Base-by-base conservation (phyloP, 2,329 filamentous ascomycete genomes). In the Alternaria sp. region DNA sequence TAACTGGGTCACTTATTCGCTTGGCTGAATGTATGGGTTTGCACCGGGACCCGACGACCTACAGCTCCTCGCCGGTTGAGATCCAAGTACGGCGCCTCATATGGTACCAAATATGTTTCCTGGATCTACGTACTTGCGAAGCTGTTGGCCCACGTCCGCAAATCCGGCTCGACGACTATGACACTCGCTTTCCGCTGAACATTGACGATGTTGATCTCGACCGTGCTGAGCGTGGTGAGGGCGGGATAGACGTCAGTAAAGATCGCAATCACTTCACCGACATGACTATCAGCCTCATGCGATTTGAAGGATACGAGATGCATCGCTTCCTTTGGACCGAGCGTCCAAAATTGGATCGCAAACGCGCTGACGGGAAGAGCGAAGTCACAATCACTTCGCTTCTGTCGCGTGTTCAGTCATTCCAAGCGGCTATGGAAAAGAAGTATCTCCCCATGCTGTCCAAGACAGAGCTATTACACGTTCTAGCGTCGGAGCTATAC, bases 11-110 rank as follows among this genome's bases (percentile, higher is more conserved):
- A 13, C 90, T 90, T 5, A 89, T 93, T 45, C 85, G 91, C 15
- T 86, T 93, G 75, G 91, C 90, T 7, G 90, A 93, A 80, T 93
- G 90, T 71, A 92, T 93, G 89, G 90, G 90, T 2, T 80, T 93
- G 17, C 90, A 93, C 74, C 86, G 90, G 9, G 91, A 93, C 67
- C 90, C 90, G 15, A 86, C 87, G 46, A 84, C 86, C 10, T 93
- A 91, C 71, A 87, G 86, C 1, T 84, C 91, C 60, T 87, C 85
- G 3, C 86, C 91, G 0, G 80, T 93, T 3, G 91, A 93, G 69
- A 89, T 88, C 0, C 90, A 93, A 57, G 84, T 93, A 4, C 87
- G 91, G 12, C 87, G 91, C 5, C 81, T 93, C 43, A 84, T 93
- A 32, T 93, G 91, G 91, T 89, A 93, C 74, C 91, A 93, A 71